Base-by-base conservation (phyloP, 2,329 filamentous ascomycete species). In the Paraphaeosphaeria sporulosa region DNA sequence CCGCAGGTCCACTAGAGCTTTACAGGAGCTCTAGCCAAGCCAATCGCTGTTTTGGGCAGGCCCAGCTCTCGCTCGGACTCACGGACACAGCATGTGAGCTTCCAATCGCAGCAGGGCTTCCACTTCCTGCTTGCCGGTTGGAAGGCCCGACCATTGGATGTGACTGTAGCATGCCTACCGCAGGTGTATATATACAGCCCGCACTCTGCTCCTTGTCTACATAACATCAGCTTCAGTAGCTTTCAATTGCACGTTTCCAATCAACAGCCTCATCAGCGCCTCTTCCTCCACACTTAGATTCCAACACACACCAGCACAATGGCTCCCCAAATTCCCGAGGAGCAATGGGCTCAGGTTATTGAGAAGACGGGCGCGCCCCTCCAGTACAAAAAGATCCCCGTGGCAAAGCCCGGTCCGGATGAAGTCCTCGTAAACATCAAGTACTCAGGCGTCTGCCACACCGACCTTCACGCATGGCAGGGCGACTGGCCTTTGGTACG, bases 391-490 rank as follows among this genome's bases (percentile, higher is more conserved):
- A 86, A 90, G 81, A 94, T 97, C 72, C 89, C 91, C 68, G 93
- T 96, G 54, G 85, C 84, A 64, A 87, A 89, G 78, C 94, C 94
- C 42, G 92, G 89, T 23, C 90, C 93, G 55, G 93, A 96, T 82
- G 92, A 97, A 81, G 91, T 97, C 68, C 90, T 97, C 66, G 83
- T 97, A 81, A 94, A 96, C 82, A 87, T 96, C 85, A 93, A 93
- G 80, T 96, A 87, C 85, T 91, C 90, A 30, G 93, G 93, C 76
- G 93, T 96, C 69, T 96, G 93, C 85, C 93, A 96, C 84, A 96
- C 93, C 38, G 92, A 96, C 78, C 85, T 89, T 3, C 87, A 90
- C 76, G 92, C 92, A 71, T 86, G 94, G 80, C 91, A 92, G 66
- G 93, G 93, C 60, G 93, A 97, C 83, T 97, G 93, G 93, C 93